A percentile compares a stretch with the other conserved stretches of the same genome.
These are phyloP conservation scores for Mycothermus thermophilus DNA, from an alignment of 495 filamentous ascomycete genomes.

Conservation along the genomic window DNA sequence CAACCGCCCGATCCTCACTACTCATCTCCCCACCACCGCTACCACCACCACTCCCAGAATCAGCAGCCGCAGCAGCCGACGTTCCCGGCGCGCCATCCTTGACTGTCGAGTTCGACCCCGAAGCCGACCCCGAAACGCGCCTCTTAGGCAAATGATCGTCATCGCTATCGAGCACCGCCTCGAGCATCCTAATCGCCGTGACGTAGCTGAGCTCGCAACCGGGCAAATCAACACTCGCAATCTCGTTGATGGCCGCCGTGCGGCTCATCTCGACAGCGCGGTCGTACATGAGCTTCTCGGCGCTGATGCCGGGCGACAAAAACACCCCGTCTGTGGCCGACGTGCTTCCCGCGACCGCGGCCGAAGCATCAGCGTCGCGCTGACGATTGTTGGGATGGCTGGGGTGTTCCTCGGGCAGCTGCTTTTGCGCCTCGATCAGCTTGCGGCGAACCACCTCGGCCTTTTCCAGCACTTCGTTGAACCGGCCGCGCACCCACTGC, in stretches of 20 bases:
- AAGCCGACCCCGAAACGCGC: conserved; percentile 2
- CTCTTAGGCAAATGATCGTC: conserved; percentile 46
- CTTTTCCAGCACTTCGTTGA: conserved; percentile 94
- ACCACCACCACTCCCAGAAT: conserved; percentile 36
- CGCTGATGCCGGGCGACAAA: conserved; percentile 63
- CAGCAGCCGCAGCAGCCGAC: no score
- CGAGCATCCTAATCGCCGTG: conserved; percentile 84
- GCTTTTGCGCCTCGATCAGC: conserved; percentile 72
- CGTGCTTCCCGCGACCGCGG: conserved; percentile 34
- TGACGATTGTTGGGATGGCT: conserved; percentile 67
- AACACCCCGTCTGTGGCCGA: conserved; percentile 42
- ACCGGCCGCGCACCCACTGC: conserved; percentile 84
- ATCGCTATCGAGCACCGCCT: conserved; percentile 81
- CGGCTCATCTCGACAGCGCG: conserved; percentile 93
- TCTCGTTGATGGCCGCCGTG: conserved; percentile 84
- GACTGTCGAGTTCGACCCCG: conserved; percentile 16
- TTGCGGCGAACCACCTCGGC: conserved; percentile 81
- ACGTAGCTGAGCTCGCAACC: conserved; percentile 89
- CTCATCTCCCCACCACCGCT: conserved; percentile 45
- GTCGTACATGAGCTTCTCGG: conserved; percentile 96
- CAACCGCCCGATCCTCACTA: conserved; percentile 56
- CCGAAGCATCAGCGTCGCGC: conserved; percentile 12
- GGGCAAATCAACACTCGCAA: conserved; percentile 73
- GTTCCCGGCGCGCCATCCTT: conserved; percentile 30
- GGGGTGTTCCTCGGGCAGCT: conserved; percentile 70